These are phyloP conservation scores for Volvox reticuliferus DNA, from an alignment of 139 green algal genomes.

Conservation along the genomic window DNA sequence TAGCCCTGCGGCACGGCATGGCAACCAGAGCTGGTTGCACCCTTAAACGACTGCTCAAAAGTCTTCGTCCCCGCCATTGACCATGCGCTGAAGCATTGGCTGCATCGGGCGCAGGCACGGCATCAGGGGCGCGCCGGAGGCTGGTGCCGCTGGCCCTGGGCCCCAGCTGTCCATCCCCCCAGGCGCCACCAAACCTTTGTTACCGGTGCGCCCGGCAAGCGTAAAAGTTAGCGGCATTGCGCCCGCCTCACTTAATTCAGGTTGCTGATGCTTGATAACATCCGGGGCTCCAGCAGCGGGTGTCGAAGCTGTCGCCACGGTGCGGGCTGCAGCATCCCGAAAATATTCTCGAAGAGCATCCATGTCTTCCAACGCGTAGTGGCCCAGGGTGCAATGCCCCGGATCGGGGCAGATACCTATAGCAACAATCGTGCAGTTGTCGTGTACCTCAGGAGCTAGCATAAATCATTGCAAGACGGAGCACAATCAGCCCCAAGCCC, in stretches of 20 bases:
- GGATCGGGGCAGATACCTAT: constrained; percentile 1
- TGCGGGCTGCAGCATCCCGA: neutral
- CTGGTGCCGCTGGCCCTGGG: neutral
- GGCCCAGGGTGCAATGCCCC: neutral
- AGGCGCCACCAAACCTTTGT: neutral
- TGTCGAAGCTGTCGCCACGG: neutral
- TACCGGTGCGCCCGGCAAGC: no score
- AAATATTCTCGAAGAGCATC: neutral
- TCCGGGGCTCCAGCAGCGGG: no score
- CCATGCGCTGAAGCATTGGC: constrained; percentile 12
- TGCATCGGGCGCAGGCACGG: constrained; percentile 12
- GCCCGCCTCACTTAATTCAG: no score
- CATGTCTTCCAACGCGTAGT: neutral
- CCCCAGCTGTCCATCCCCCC: neutral
- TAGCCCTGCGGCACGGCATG: no score
- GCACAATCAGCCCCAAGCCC: neutral
- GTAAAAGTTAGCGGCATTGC: no score
- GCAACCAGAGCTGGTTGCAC: no score
- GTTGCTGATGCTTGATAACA: neutral
- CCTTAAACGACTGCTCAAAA: neutral
- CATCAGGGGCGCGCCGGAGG: no score
- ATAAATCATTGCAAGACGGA: neutral
- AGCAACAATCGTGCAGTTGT: neutral
- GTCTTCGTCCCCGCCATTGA: constrained; percentile 15
- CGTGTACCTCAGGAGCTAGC: neutral